These are phyloP conservation scores for Thelephora aurantiotincta DNA, from an alignment of 768 basidiomycete genomes.

Conservation along the genomic window DNA sequence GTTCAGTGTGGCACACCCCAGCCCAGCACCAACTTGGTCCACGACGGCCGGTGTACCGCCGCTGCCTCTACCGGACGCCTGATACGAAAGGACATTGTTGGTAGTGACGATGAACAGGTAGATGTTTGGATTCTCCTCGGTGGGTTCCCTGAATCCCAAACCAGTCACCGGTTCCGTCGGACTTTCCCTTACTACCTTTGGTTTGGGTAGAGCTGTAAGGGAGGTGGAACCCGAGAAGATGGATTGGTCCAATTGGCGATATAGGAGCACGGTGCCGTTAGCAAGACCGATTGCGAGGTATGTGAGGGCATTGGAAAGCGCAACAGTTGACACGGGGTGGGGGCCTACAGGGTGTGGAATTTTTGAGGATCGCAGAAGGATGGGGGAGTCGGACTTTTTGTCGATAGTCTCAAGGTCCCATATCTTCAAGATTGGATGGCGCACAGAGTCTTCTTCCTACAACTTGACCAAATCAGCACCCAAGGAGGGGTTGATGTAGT, in stretches of 20 bases:
- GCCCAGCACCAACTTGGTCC: conserved; percentile 74
- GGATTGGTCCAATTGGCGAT: conserved; percentile 85
- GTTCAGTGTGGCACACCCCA: conserved; percentile 80
- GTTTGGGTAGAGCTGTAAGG: conserved; percentile 72
- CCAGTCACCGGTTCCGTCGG: conserved; percentile 85
- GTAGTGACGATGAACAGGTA: conserved; percentile 85
- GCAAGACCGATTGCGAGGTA: conserved; percentile 90
- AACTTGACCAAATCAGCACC: conserved; percentile 1
- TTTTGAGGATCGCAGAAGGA: conserved; percentile 60
- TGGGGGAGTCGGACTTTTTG: conserved; percentile 46
- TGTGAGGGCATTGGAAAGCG: conserved; percentile 61
- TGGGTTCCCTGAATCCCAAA: conserved; percentile 70
- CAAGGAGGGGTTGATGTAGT: conserved; percentile 8
- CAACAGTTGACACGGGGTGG: conserved; percentile 73
- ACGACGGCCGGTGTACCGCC: conserved; percentile 54
- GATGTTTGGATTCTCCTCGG: conserved; percentile 19
- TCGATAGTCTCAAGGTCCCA: conserved; percentile 75
- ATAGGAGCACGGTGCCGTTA: conserved; percentile 86
- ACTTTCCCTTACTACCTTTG: conserved; percentile 72
- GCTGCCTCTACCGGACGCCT: conserved; percentile 56
- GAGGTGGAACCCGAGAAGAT: conserved; percentile 50
- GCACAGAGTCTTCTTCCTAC: conserved; percentile 63
- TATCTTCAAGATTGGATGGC: conserved; percentile 65
- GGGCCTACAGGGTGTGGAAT: conserved; percentile 65
- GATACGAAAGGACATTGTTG: conserved; percentile 63